Evolutionary conservation across 371 early-diverging fungal species (phyloP).

Genomic region (Rhizopus sp.): DNA sequence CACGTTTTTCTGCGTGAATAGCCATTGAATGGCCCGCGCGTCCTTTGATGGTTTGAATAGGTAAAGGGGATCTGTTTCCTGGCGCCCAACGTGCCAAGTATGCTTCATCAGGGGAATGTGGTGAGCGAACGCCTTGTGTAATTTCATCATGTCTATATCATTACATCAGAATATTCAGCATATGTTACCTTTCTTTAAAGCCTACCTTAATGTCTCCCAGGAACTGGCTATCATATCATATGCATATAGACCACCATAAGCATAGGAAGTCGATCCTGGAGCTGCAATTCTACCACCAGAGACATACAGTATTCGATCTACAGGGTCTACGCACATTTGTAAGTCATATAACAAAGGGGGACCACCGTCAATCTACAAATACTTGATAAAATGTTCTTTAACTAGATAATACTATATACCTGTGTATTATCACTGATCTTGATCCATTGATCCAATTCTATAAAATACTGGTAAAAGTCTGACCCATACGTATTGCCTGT

Average conservation of each 20-base stretch:
- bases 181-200: background rate
- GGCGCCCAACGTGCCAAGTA: conserved; percentile 67
- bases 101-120: conserved; percentile 46
- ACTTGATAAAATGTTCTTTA: background rate
- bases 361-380: conserved; percentile 63
- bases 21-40: conserved; percentile 93
- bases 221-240: conserved; percentile 62
- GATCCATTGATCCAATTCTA: conserved; percentile 69
- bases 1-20: conserved; percentile 67
- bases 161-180: too few relatives aligned
- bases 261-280: conserved; percentile 56
- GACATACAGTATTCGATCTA: conserved; percentile 72
- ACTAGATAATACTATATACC: conserved; percentile 33
- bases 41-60: conserved; percentile 64
- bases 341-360: conserved; percentile 93
- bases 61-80: conserved; percentile 61
- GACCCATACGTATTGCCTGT: conserved; percentile 64
- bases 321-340: conserved; percentile 90
- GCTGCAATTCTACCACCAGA: conserved; percentile 87
- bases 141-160: background rate
- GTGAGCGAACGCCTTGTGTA: background rate
- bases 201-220: conserved; percentile 72
- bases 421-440: conserved; percentile 76
- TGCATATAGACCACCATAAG: conserved; percentile 86
- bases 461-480: conserved; percentile 90